Evolutionary conservation across 1,284 basidiomycete species (phyloP).

Genomic region (Ustilago tritici): DNA sequence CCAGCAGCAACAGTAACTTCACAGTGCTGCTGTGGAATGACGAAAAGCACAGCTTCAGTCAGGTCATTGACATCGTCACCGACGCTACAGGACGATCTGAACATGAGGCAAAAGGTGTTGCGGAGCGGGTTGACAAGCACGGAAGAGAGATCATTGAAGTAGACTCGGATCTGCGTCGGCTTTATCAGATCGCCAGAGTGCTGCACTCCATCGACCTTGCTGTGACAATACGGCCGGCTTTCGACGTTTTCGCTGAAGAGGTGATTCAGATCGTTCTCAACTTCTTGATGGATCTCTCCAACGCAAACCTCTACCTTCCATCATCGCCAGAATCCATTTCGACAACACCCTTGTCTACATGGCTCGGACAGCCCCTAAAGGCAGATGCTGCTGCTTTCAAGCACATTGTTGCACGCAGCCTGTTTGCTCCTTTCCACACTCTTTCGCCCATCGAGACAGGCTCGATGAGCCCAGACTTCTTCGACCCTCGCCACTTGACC

Average conservation of each 20-base stretch:
- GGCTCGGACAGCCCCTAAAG: constrained; percentile 31
- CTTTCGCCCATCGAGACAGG: constrained; percentile 37
- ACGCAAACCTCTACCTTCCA: constrained; percentile 56
- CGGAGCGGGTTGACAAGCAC: constrained; percentile 79
- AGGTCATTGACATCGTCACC: constrained; percentile 79
- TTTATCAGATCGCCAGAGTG: constrained; percentile 83
- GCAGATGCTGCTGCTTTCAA: constrained; percentile 58
- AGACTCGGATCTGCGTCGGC: constrained; percentile 76
- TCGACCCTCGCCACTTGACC: constrained; percentile 57
- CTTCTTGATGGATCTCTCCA: constrained; percentile 63
- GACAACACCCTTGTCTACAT: constrained; percentile 14
- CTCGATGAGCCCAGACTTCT: constrained; percentile 61
- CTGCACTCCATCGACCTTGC: constrained; percentile 91
- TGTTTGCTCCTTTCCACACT: constrained; percentile 57
- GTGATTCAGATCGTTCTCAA: constrained; percentile 74
- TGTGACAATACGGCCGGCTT: constrained; percentile 87
- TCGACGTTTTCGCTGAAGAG: constrained; percentile 91
- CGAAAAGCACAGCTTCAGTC: constrained; percentile 93
- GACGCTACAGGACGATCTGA: constrained; percentile 58
- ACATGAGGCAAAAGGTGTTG: constrained; percentile 75
- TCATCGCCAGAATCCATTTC: constrained; percentile 14
- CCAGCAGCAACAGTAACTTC: constrained; percentile 72
- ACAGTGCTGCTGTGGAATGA: constrained; percentile 95
- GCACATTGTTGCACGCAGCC: constrained; percentile 49
- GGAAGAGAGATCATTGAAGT: constrained; percentile 89